Conservation (phyloP, 164 flowering plant genomes). For the Brasenia schreberi region DNA sequence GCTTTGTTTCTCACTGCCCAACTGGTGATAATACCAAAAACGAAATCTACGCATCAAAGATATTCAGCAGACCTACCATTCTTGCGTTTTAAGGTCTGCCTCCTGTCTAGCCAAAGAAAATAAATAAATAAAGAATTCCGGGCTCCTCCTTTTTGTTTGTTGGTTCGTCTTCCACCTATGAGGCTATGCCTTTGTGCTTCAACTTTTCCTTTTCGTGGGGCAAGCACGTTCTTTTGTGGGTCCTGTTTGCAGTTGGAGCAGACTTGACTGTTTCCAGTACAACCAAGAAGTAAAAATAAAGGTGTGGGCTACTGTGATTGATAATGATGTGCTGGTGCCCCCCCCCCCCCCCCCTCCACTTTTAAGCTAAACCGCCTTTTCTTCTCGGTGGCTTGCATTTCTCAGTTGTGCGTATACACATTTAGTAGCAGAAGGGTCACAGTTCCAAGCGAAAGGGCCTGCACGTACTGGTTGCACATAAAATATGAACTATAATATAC, state of each 20-base stretch:
- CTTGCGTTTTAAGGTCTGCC: no score
- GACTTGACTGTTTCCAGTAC: neutral
- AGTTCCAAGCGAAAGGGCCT: no score
- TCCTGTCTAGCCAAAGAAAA: neutral
- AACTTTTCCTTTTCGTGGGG: neutral
- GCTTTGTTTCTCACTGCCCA: neutral
- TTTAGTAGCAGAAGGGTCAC: no score
- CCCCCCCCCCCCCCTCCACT: neutral
- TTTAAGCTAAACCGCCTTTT: neutral
- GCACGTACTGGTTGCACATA: no score
- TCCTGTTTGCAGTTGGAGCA: neutral
- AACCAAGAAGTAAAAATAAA: neutral
- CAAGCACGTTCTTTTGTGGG: neutral
- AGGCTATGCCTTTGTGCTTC: no score
- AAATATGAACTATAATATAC: no score
- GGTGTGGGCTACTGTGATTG: neutral
- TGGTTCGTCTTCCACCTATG: no score
- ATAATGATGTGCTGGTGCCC: neutral
- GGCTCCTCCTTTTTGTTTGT: neutral
- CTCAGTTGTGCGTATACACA: no score
- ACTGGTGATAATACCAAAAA: no score
- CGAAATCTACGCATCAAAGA: no score
- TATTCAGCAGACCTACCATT: no score
- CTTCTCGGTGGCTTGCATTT: no score
- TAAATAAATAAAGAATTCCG: neutral